Base-by-base conservation (phyloP, 345 rosid species). In the Cardamine resedifolia region DNA sequence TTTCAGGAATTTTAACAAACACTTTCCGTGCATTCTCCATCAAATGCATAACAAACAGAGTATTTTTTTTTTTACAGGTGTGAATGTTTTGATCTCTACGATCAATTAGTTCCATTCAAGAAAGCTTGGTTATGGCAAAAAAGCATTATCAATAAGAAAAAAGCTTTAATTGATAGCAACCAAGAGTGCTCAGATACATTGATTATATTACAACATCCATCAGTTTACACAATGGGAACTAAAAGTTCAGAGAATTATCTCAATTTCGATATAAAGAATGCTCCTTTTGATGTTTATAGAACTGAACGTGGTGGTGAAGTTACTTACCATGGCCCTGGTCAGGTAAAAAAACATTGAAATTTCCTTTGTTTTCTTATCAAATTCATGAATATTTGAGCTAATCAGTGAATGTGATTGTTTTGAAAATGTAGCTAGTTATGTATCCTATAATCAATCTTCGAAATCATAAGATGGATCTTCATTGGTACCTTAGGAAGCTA, bases 261-360 rank as follows among this genome's bases (percentile, higher is more conserved):
- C 19, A 81, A 85, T 73, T 88, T 92, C 59, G 89, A 90, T 33
- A 5, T 79, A 71, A 66, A 84, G 48, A 63, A 85, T 39, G 83
- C 92, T 78, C 94, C 96, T 72, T 85, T 78, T 6, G 82, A 90
- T 73, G 82, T 93, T 26, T 82, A 77, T 74, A 81, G 89, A 72
- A 89, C 92, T 2, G 96, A 93, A 73, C 86, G 94, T 30, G 98
- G 97, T 19, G 97, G 97, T 49, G 97, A 90, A 73, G 96, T 90
- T 72, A 90, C 98, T 19, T 87, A 90, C 79, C 92, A 90, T 53
- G 94, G 94, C 1, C 97, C 96, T 75, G 97, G 96, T 33, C 96
- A 90, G 92, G 98, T 90, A 51, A 48, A 16, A 51, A 58, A 24
- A n/a, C 58, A 33, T 48, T 34, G 36, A 34, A 23, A 2, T 24